A percentile compares a stretch with the other conserved stretches of the same genome.
phyloP scores from a whole-genome alignment of 352 stramenopile genomes.

The Aphanomyces stellatus region DNA sequence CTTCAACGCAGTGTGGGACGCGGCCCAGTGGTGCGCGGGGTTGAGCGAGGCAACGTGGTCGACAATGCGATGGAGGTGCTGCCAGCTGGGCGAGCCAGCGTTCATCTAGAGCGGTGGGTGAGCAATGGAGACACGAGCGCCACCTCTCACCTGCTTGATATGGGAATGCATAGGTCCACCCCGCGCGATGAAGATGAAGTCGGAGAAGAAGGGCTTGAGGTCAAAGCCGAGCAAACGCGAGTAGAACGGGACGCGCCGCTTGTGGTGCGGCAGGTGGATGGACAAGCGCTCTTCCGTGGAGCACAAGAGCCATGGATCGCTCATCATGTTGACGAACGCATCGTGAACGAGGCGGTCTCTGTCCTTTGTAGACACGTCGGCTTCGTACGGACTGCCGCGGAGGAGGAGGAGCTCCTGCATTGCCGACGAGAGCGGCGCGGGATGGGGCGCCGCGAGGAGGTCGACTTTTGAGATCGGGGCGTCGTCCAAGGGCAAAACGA shows the following conservation, averaged over 20 bases:
- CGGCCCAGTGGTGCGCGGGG: neutral
- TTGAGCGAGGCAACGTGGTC: neutral
- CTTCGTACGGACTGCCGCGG: conserved; percentile 4
- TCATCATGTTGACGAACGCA: conserved; percentile 16
- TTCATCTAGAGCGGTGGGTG: conserved; percentile 29
- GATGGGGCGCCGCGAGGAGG: neutral
- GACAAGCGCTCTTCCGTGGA: neutral
- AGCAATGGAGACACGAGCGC: conserved; percentile 33
- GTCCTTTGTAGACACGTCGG: neutral
- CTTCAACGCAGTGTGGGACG: conserved; percentile 17
- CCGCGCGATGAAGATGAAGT: conserved; percentile 57
- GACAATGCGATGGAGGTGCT: neutral
- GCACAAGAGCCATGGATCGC: conserved; percentile 11
- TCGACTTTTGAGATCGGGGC: conserved; percentile 21
- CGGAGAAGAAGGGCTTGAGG: conserved; percentile 45
- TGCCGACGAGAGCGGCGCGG: neutral
- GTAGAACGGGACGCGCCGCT: neutral
- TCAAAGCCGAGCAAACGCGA: neutral
- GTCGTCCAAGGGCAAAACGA: conserved; percentile 16
- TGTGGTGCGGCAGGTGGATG: neutral
- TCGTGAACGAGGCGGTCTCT: conserved; percentile 1
- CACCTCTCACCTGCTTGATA: conserved; percentile 43
- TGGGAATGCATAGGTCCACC: conserved; percentile 31
- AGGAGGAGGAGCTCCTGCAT: conserved; percentile 8
- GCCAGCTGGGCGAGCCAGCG: neutral